Evolutionary conservation across 768 basidiomycete species (phyloP), one percentile per base, ranked within the genome.

Genomic region (Leccinum disarticulatum): DNA sequence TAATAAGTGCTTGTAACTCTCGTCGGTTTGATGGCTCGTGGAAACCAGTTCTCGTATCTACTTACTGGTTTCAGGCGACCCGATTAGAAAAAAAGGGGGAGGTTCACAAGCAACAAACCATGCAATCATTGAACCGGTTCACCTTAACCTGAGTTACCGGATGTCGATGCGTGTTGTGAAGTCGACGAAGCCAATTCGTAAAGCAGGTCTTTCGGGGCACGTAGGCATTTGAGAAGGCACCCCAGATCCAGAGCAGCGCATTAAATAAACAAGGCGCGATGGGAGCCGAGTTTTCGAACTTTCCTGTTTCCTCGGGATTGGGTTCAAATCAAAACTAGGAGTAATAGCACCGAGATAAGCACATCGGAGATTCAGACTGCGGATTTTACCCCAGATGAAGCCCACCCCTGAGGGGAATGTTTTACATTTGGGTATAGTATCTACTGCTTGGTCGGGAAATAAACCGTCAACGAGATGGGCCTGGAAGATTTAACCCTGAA

Each of bases 221-320:
- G 38, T 19, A 27, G 48, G 64, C 64, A 64, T 49, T 47, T 52
- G 54, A 48, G 59, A 62, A 65, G 31, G 64, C 35, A 72, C 70
- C 72, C 70, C 61, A 62, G 70, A 72, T 73, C 66, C 70, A 65
- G 70, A 68, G 51, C 52, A 58, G 55, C 62, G 35, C 47, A 41
- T 48, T 52, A 54, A 35, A 61, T 54, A 62, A 63, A 67, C 57
- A 30, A 25, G 55, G 61, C 3, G 30, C 33, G 57, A 61, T 61
- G 61, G 59, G 65, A 55, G 55, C 35, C 38, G 31, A 63, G 59
- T 38, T 17, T 61, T 63, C 41, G 27, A 28, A 54, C 25, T 17
- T 22, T 61, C 58, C 33, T 51, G 51, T n/a, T 65, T 63, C 68
- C 58, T 63, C 63, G 58, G 64, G 38, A 19, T 19, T 41, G 13